phyloP scores from a whole-genome alignment of 176 grass and related monocot genomes.

The Hyparrhenia diplandra region DNA sequence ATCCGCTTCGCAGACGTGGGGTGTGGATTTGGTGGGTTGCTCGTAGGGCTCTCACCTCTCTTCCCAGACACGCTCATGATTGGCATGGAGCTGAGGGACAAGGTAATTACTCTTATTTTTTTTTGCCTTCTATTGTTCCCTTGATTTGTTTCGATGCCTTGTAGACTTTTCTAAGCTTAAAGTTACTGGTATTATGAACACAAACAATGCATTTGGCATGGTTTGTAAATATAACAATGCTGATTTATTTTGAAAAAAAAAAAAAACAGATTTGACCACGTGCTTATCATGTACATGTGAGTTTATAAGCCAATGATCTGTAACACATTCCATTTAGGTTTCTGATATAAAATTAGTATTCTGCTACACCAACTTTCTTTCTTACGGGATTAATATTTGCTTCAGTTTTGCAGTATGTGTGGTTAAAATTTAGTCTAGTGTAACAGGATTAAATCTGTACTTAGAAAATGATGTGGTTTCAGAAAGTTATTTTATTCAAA shows the following conservation, averaged over 20 bases:
- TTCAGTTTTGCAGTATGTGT: neutral
- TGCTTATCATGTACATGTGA: neutral
- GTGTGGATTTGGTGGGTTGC: slow-evolving; percentile 73
- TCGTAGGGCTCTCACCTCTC: slow-evolving; percentile 65
- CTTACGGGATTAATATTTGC: neutral
- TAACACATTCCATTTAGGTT: neutral
- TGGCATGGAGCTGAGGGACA: slow-evolving; percentile 94
- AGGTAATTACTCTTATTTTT: slow-evolving; percentile 36
- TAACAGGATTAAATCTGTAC: neutral
- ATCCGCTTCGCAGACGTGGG: slow-evolving; percentile 81
- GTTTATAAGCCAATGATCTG: neutral
- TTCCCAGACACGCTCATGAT: slow-evolving; percentile 87
- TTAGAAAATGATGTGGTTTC: neutral
- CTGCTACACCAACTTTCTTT: neutral
- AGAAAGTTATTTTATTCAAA: neutral
- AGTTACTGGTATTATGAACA: neutral
- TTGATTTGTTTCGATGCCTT: neutral
- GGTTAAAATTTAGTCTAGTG: neutral
- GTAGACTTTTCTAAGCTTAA: neutral
- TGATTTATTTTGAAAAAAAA: neutral
- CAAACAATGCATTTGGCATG: neutral
- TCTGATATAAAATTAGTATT: neutral
- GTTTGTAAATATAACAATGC: neutral
- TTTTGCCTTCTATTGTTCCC: neutral
- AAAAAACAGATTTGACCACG: neutral